Base-by-base conservation (phyloP, 768 basidiomycete species). In the Boletus pseudo-olivaceus region DNA sequence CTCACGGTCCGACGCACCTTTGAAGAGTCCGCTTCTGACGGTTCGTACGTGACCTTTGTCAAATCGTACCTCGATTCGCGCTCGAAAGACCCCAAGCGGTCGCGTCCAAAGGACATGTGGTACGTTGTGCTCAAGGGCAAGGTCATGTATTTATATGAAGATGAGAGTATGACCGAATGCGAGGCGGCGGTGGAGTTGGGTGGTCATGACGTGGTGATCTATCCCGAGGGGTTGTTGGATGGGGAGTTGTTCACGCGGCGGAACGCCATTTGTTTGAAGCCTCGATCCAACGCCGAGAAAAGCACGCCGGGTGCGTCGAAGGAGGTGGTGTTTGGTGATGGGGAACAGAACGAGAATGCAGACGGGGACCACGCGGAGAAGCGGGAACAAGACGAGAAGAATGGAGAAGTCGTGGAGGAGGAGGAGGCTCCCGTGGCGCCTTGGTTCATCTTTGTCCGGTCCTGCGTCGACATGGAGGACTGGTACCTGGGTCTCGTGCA, bases 391-490 rank as follows among this genome's bases (percentile, higher is more conserved):
- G 69, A 66, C 64, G 60, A 58, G 73, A 78, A 66, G 70, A 47
- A 58, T 51, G 61, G 55, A 42, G 73, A 75, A 26, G 53, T 68
- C 30, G 78, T 76, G 37, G 70, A 74, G 55, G 70, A 74, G 55
- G 80, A 83, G 56, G 77, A 84, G 66, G 77, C 80, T 1, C 58
- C 78, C 48, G 73, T 78, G 6, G 81, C 82, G 2, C 88, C 93
- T 2, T 98, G 94, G 93, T 99, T 88, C 75, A 84, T 99, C 62
- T 98, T 98, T 72, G 84, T 93, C 19, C 85, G 87, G 57, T 87
- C 84, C 29, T 93, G 86, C 69, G 75, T 85, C 50, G 90, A 93
- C 66, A 97, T 98, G 91, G 97, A 99, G 72, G 96, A 99, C 72
- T 98, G 94, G 92, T 93, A 93, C 68, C 73, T 92, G 34, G 78